These are phyloP conservation scores for Fomitopsis serialis DNA, from an alignment of 768 basidiomycete genomes.

Conservation along the genomic window DNA sequence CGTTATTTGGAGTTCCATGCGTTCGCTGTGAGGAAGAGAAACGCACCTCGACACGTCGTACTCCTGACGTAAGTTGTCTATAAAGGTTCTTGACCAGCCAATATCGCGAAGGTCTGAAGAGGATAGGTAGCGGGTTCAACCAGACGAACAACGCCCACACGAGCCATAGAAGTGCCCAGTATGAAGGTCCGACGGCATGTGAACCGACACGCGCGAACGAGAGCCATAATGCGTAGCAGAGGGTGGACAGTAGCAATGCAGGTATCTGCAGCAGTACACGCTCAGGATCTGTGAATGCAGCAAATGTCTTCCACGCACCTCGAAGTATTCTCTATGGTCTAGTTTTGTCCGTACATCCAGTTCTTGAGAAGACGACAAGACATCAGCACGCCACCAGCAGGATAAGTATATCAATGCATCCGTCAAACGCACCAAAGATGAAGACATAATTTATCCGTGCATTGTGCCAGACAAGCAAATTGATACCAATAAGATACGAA, in stretches of 20 bases:
- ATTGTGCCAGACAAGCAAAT: slow-evolving; percentile 71
- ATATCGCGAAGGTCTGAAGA: slow-evolving; percentile 60
- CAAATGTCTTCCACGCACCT: slow-evolving; percentile 31
- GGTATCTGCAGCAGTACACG: slow-evolving; percentile 51
- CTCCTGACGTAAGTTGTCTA: slow-evolving; percentile 65
- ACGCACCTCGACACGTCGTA: slow-evolving; percentile 67
- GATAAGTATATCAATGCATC: too few relatives aligned
- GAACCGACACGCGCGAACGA: slow-evolving; percentile 65
- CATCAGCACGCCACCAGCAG: background rate
- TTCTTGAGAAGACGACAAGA: slow-evolving; percentile 36
- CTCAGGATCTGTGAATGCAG: background rate
- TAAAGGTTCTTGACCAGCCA: slow-evolving; percentile 72
- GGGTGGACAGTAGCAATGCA: slow-evolving; percentile 64
- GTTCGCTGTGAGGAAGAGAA: background rate
- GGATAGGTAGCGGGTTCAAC: slow-evolving; percentile 71
- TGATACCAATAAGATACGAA: slow-evolving; percentile 73
- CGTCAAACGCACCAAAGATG: slow-evolving; percentile 62
- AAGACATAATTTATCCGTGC: slow-evolving; percentile 91
- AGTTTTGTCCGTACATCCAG: slow-evolving; percentile 65
- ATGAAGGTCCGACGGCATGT: slow-evolving; percentile 50
- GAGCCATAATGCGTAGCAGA: slow-evolving; percentile 81
- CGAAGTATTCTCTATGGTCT: slow-evolving; percentile 75
- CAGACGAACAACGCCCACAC: slow-evolving; percentile 51
- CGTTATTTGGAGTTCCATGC: too few relatives aligned
- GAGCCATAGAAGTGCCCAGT: slow-evolving; percentile 85